Evolutionary conservation across 306 rosid species (phyloP).

Genomic region (Vicia villosa): DNA sequence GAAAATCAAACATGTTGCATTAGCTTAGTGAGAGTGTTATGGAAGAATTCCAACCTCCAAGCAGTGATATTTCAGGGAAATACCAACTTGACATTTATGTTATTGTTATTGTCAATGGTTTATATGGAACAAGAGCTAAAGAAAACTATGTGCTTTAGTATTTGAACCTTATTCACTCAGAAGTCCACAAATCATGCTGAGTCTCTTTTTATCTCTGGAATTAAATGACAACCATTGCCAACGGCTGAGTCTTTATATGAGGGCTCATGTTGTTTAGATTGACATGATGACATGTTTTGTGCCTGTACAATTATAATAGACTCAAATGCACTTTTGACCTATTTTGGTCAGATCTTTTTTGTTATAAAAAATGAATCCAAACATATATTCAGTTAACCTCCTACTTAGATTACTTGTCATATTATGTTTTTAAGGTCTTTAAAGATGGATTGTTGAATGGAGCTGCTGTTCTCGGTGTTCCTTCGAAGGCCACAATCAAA

Average conservation of each 20-base stretch:
- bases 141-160: slow-evolving; percentile 18
- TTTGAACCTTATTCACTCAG: slow-evolving; percentile 3
- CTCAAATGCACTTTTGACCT: slow-evolving; percentile 7
- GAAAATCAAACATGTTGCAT: slow-evolving; percentile 6
- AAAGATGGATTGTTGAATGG: slow-evolving; percentile 79
- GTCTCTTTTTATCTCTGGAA: slow-evolving; percentile 14
- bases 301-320: slow-evolving; percentile 15
- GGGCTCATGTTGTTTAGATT: slow-evolving; percentile 22
- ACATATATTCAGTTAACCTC: slow-evolving; percentile 6
- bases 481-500: slow-evolving; percentile 93
- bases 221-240: slow-evolving; percentile 25
- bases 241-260: slow-evolving; percentile 18
- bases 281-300: background rate
- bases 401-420: slow-evolving; percentile 27
- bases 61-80: slow-evolving; percentile 7
- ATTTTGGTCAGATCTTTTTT: background rate
- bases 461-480: slow-evolving; percentile 97
- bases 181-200: slow-evolving; percentile 26
- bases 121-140: slow-evolving; percentile 24
- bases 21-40: slow-evolving; percentile 28
- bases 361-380: background rate
- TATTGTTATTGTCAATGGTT: background rate
- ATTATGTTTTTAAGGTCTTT: slow-evolving; percentile 65
- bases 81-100: slow-evolving; percentile 14
- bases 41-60: slow-evolving; percentile 9